phyloP scores from a whole-genome alignment of 495 filamentous ascomycete species.

The Daldinia caldariorum region DNA sequence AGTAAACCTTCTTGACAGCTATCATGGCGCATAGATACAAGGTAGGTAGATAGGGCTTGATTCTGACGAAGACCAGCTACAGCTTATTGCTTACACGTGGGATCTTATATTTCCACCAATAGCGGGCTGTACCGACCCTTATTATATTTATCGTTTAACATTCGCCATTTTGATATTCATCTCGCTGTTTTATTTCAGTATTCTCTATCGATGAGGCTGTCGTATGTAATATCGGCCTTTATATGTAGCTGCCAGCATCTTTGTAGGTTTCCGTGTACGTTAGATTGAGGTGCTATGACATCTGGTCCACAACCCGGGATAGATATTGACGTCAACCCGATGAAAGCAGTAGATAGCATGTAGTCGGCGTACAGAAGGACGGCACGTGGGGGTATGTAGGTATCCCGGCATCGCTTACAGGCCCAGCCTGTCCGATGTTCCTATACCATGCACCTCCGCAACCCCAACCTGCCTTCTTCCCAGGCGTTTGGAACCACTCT shows the following conservation, averaged over 20 bases:
- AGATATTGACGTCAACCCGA: not conserved
- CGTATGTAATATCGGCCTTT: not conserved
- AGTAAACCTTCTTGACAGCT: not conserved
- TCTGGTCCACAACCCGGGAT: not conserved
- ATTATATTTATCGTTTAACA: not conserved
- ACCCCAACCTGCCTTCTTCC: conserved; percentile 28
- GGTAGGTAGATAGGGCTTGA: conserved; percentile 1
- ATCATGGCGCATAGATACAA: not conserved
- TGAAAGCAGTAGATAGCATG: not conserved
- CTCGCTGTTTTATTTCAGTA: too few species aligned
- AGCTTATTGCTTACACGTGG: not conserved
- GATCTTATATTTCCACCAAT: conserved; percentile 37
- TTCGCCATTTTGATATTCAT: not conserved
- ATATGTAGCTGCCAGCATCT: not conserved
- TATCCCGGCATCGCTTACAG: conserved; percentile 18
- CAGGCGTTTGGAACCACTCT: conserved; percentile 35
- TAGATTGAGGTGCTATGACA: not conserved
- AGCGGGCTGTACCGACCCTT: not conserved
- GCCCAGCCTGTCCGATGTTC: conserved; percentile 26
- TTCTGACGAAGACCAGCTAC: not conserved
- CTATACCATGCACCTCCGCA: conserved; percentile 40
- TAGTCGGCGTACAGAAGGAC: not conserved
- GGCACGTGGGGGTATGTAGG: not conserved
- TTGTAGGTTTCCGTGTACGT: not conserved
- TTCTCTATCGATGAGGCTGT: not conserved